Percentiles rank a stretch among this genome's conserved stretches.
phyloP scores from a whole-genome alignment of 495 filamentous ascomycete genomes.

The Letharia columbiana region DNA sequence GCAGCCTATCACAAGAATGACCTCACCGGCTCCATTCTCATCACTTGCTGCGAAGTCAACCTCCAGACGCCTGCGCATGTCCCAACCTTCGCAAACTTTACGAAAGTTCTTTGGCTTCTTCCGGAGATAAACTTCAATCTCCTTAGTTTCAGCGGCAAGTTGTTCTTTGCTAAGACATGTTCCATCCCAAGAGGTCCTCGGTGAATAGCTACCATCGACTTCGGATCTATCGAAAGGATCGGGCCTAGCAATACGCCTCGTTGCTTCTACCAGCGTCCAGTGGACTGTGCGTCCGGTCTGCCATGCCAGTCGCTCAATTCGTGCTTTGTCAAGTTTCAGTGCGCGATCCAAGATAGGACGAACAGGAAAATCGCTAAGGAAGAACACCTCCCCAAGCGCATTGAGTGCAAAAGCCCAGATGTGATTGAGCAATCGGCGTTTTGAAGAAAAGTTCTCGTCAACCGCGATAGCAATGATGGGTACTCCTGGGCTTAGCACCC shows the following conservation, averaged over 20 bases:
- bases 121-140: constrained; percentile 68
- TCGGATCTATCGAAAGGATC: constrained; percentile 55
- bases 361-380: constrained; percentile 59
- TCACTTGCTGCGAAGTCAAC: constrained; percentile 86
- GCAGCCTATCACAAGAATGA: constrained; percentile 62
- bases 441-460: constrained; percentile 67
- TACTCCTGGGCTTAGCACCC: constrained; percentile 85
- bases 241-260: constrained; percentile 57
- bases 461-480: constrained; percentile 81
- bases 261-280: constrained; percentile 74
- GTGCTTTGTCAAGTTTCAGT: constrained; percentile 27
- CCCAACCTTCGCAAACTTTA: constrained; percentile 75
- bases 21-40: constrained; percentile 61
- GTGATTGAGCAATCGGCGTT: constrained; percentile 57
- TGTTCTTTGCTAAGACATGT: constrained; percentile 66
- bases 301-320: constrained; percentile 63
- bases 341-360: constrained; percentile 33
- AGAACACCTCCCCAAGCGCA: constrained; percentile 86
- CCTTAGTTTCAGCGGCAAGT: constrained; percentile 61
- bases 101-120: constrained; percentile 72
- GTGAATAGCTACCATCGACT: constrained; percentile 59
- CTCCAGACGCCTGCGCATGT: constrained; percentile 78
- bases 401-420: constrained; percentile 86
- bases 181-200: constrained; percentile 58
- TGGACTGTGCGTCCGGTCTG: constrained; percentile 63